These are phyloP conservation scores for Rhizophagus clarus DNA, from an alignment of 192 early-diverging fungal genomes.

Conservation along the genomic window DNA sequence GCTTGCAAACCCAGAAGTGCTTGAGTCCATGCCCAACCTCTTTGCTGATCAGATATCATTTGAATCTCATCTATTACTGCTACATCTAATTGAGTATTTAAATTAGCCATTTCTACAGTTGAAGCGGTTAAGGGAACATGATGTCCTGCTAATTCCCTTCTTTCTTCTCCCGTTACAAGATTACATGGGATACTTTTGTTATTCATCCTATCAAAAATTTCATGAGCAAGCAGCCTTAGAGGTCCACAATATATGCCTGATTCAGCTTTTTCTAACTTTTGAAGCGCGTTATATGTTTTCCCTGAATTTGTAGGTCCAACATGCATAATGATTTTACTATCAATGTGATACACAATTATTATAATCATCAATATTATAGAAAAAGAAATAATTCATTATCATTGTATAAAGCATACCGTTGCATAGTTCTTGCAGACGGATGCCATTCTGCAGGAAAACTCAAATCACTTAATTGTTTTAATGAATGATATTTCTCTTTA, in stretches of 20 bases:
- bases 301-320: conserved; percentile 98
- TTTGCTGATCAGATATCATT: conserved; percentile 81
- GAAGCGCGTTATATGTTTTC: conserved; percentile 89
- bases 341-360: background rate
- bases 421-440: conserved; percentile 68
- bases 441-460: conserved; percentile 82
- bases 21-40: conserved; percentile 97
- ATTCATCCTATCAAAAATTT: conserved; percentile 89
- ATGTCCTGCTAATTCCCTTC: conserved; percentile 48
- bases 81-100: conserved; percentile 62
- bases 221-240: conserved; percentile 88
- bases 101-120: conserved; percentile 90
- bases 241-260: conserved; percentile 89
- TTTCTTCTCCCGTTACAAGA: conserved; percentile 92
- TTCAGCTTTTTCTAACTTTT: conserved; percentile 62
- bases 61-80: conserved; percentile 98
- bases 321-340: conserved; percentile 84
- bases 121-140: conserved; percentile 61
- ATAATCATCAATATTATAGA: background rate
- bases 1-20: conserved; percentile 83
- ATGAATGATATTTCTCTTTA: conserved; percentile 44
- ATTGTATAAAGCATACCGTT: conserved; percentile 52
- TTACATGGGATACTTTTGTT: conserved; percentile 73
- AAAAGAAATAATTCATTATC: background rate
- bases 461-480: conserved; percentile 72